phyloP scores from a whole-genome alignment of 192 early-diverging fungal genomes.

The Backusella luteola region DNA sequence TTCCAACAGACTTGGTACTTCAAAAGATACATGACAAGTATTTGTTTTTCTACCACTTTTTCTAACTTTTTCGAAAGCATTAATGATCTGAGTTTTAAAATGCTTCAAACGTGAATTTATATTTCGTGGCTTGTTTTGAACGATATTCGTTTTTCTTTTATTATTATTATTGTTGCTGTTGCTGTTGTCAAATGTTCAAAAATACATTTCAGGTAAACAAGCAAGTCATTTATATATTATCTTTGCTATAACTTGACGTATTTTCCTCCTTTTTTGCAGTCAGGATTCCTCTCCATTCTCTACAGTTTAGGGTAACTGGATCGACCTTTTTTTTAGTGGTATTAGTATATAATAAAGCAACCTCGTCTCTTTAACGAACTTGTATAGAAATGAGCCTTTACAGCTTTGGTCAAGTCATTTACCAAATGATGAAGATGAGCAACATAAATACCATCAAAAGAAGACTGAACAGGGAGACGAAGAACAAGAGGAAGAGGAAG shows the following conservation, averaged over 20 bases:
- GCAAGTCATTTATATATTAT: background rate
- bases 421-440: constrained; percentile 20
- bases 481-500: background rate
- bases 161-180: background rate
- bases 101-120: background rate
- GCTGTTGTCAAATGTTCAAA: constrained; percentile 59
- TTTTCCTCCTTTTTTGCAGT: constrained; percentile 43
- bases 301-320: constrained; percentile 79
- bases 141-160: background rate
- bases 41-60: no score
- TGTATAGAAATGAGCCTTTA: constrained; percentile 57
- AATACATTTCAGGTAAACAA: constrained; percentile 73
- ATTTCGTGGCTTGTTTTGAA: background rate
- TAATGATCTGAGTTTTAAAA: background rate
- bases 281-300: constrained; percentile 86
- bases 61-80: no score
- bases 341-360: constrained; percentile 15
- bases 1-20: no score
- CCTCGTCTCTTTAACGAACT: background rate
- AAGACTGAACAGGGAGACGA: background rate
- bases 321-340: background rate
- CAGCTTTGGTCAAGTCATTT: constrained; percentile 75
- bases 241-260: background rate
- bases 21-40: no score
- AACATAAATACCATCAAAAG: background rate